Evolutionary conservation across 2,329 filamentous ascomycete genomes (phyloP), one percentile per base, ranked within the genome.

Genomic region (Fusarium mundagurra): DNA sequence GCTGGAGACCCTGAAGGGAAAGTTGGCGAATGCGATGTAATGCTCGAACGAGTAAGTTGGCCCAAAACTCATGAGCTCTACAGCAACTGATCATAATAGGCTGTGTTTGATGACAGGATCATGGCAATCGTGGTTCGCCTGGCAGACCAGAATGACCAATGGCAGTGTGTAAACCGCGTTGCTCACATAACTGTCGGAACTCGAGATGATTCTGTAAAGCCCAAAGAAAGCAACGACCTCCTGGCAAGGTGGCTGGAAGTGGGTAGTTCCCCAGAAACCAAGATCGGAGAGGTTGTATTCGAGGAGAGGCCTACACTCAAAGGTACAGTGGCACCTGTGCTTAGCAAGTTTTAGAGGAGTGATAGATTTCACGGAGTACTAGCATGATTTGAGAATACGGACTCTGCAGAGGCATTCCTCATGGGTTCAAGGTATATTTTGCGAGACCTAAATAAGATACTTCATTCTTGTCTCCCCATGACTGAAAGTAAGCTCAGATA

Each of bases 171-270:
- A 48, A 99, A 99, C 80, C 83, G 87, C 20, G 87, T 97, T 38
- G 91, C 95, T 17, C 96, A 99, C 81, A 90, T 99, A 68, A 99
- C 96, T 0, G 87, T 98, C 13, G 96, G 96, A 27, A 99, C 96
- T 1, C 90, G 91, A 16, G 89, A 91, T 74, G 83, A 87, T 53
- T 82, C 86, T 13, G 90, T 98, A 78, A 98, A 98, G 85, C 96
- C 96, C 0, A 95, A 93, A 83, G 96, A 99, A 86, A 97, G 95
- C 84, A 99, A 99, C 80, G 92, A 94, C 67, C 77, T 99, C 79
- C 82, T 99, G 66, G 87, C 87, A 72, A 86, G 86, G 68, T 98
- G 96, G 96, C 80, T 96, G 70, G 87, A 92, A 71, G 74, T 82
- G 36, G 89, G 88, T 2, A 81, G 83, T 31, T 83, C 84, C 5